Evolutionary conservation across 371 early-diverging fungal species (phyloP), one percentile per base, ranked within the genome.

Genomic region (Mucor sp.): DNA sequence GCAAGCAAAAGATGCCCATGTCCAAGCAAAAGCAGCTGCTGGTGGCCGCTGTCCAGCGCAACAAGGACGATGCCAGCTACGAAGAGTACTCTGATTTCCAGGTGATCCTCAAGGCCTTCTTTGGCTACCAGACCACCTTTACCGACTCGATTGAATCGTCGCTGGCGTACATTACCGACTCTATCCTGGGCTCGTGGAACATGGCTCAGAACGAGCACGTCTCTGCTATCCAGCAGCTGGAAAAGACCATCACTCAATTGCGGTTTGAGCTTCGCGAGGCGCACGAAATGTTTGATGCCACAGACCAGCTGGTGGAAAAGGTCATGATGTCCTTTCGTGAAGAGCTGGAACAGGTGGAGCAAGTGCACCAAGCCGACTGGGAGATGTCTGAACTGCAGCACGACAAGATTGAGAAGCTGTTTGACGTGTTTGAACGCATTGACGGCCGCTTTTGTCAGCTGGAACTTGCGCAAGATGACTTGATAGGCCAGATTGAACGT

Each of bases 261-360:
- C 79, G 84, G 17, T 77, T 66, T 27, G 86, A 88, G 39, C 68
- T 88, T 9, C 79, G 81, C 25, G 83, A 85, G 65, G 85, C 87
- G 0, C 85, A 86, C 53, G 85, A 85, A 28, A 83, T 88, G 74
- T 76, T 88, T 70, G 85, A 83, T 69, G 71, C 74, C 12, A 83
- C 88, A 6, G 85, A 86, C 47, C 79, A 85, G 37, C 74, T 83
- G 19, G 79, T 80, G 11, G 84, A 83, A 59, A 80, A 81, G 37
- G 86, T 84, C 28, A 81, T 85, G 78, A 71, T 82, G 39, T 75
- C 79, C 37, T 88, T 86, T 39, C 82, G 85, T 25, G 77, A 85
- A 14, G 85, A 84, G 48, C 60, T 88, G 35, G 85, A 86, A 28
- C 82, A 83, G 25, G 77, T 86, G 0, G 82, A 84, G 43, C 77